Conservation (phyloP, 805 yeast genomes). For the Ogataea sp. region DNA sequence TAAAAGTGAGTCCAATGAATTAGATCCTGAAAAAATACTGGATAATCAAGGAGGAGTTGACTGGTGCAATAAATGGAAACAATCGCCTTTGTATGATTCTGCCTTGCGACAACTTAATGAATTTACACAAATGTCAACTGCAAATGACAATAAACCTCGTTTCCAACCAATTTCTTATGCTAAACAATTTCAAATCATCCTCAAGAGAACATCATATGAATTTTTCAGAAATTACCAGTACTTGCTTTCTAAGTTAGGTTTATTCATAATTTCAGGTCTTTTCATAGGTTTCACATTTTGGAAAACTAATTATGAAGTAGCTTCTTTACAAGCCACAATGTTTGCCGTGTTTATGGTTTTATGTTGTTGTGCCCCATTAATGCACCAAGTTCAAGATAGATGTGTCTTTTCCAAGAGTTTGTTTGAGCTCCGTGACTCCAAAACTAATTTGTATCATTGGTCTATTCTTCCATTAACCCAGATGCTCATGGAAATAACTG, state of each 20-base stretch:
- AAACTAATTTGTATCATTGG: slow-evolving; percentile 61
- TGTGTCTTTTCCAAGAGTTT: slow-evolving; percentile 45
- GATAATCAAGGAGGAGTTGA: slow-evolving; percentile 5
- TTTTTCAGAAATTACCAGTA: slow-evolving; percentile 58
- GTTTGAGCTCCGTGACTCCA: slow-evolving; percentile 55
- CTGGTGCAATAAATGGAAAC: slow-evolving; percentile 26
- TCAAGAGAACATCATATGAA: slow-evolving; percentile 32
- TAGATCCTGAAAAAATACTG: not conserved
- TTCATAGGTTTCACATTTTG: slow-evolving; percentile 70
- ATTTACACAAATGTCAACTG: not conserved
- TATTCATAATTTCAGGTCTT: slow-evolving; percentile 38
- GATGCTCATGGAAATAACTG: slow-evolving; percentile 47
- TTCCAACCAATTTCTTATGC: slow-evolving; percentile 23
- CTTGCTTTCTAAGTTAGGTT: slow-evolving; percentile 48
- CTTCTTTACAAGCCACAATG: slow-evolving; percentile 50
- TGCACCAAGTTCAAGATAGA: slow-evolving; percentile 51
- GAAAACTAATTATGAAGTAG: slow-evolving; percentile 37
- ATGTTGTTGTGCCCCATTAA: slow-evolving; percentile 45
- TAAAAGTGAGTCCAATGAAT: too few species aligned
- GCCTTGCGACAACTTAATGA: not conserved
- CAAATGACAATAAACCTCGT: not conserved
- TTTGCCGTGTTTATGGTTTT: slow-evolving; percentile 53
- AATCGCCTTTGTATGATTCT: slow-evolving; percentile 11
- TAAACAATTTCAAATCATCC: slow-evolving; percentile 34
- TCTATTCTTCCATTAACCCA: slow-evolving; percentile 44